A percentile compares a stretch with the other conserved stretches of the same genome.
These are phyloP conservation scores for Leishmania turanica DNA, from an alignment of 208 protist genomes.

Conservation along the genomic window DNA sequence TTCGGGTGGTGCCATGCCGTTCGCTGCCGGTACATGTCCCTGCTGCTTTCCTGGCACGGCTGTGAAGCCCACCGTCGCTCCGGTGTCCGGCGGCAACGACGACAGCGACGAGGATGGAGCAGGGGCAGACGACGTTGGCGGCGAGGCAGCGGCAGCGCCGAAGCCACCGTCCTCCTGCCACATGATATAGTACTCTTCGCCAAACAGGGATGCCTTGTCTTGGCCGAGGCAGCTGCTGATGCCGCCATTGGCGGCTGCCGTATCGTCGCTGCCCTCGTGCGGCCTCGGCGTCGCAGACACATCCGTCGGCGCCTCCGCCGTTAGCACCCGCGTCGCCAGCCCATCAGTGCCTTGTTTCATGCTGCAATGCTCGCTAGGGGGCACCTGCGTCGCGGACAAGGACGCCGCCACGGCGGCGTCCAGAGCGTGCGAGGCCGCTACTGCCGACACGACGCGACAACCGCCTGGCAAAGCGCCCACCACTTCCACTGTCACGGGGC, in stretches of 20 bases:
- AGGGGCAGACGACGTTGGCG: background rate
- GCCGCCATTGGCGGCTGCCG: background rate
- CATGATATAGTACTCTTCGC: background rate
- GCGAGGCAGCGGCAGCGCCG: background rate
- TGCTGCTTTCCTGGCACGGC: background rate
- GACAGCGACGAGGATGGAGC: slow-evolving; percentile 1
- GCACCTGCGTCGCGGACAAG: background rate
- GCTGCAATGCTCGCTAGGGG: background rate
- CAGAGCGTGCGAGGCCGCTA: background rate
- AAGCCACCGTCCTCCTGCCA: background rate
- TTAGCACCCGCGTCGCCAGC: background rate
- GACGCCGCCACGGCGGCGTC: background rate
- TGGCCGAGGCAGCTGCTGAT: background rate
- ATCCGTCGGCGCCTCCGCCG: background rate
- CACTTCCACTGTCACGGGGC: slow-evolving; percentile 45
- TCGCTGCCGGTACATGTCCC: background rate
- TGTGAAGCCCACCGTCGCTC: background rate
- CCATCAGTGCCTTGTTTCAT: background rate
- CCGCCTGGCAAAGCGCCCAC: slow-evolving; percentile 26
- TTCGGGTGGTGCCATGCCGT: background rate
- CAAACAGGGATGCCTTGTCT: background rate
- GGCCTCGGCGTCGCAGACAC: background rate
- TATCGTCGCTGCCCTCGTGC: background rate
- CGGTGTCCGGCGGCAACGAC: background rate
- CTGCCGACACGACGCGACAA: slow-evolving; percentile 10